These are phyloP conservation scores for Capillidium rhysosporum DNA, from an alignment of 371 early-diverging fungal genomes.

Conservation along the genomic window DNA sequence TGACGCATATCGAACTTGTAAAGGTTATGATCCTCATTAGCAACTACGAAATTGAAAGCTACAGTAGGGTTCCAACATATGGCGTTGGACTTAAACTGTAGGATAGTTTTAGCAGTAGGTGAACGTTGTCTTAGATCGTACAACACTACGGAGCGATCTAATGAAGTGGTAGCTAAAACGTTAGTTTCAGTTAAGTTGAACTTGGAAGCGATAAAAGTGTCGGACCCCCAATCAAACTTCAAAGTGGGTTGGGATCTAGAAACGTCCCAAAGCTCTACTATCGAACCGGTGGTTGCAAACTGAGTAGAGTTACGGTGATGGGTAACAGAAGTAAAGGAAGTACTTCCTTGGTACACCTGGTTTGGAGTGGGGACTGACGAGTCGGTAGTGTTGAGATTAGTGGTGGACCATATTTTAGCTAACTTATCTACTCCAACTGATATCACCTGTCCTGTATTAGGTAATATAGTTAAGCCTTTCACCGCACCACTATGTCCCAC, in stretches of 20 bases:
- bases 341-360: neutral
- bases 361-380: neutral
- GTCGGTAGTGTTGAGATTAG: no score
- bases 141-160: conserved; percentile 80
- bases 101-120: conserved; percentile 55
- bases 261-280: conserved; percentile 87
- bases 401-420: conserved; percentile 10
- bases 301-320: conserved; percentile 61
- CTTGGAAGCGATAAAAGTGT: conserved; percentile 76
- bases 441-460: conserved; percentile 5
- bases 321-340: conserved; percentile 5
- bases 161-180: conserved; percentile 75
- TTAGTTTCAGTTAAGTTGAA: conserved; percentile 88
- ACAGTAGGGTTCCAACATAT: conserved; percentile 97
- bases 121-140: conserved; percentile 77
- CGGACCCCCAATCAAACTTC: conserved; percentile 78
- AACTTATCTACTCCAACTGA: conserved; percentile 14
- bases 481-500: conserved; percentile 10
- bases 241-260: conserved; percentile 56
- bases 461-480: conserved; percentile 10
- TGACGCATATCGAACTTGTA: conserved; percentile 96
- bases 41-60: conserved; percentile 78
- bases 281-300: conserved; percentile 76
- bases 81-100: conserved; percentile 74
- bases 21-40: conserved; percentile 95